phyloP scores from a whole-genome alignment of 208 protist species.

The Perkinsela sp. region DNA sequence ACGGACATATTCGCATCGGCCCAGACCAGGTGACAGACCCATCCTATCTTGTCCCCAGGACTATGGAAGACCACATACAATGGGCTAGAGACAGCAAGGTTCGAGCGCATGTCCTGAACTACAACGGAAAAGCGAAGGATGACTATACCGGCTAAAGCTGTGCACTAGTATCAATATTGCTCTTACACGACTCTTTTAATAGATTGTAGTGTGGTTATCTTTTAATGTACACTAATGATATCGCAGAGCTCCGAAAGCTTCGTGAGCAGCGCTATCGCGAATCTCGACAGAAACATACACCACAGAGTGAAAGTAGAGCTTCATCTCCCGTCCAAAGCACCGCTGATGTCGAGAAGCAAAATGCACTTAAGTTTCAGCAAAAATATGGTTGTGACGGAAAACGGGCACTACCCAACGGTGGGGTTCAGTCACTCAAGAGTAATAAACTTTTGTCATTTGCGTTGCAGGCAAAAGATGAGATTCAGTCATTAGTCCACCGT shows the following conservation, averaged over 20 bases:
- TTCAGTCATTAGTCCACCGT: neutral
- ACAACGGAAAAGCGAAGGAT: slow-evolving; percentile 52
- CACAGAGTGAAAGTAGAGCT: too few species aligned
- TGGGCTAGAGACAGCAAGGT: slow-evolving; percentile 67
- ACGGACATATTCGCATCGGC: slow-evolving; percentile 59
- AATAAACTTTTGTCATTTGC: neutral
- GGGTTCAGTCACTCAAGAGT: neutral
- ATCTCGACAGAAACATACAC: too few species aligned
- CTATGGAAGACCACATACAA: slow-evolving; percentile 45
- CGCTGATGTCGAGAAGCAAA: neutral
- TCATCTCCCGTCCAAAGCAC: too few species aligned
- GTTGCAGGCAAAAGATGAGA: neutral
- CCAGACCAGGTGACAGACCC: slow-evolving; percentile 53
- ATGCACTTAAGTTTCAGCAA: slow-evolving; percentile 1
- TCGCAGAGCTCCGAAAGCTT: neutral
- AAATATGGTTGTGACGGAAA: neutral
- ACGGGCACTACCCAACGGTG: too few species aligned
- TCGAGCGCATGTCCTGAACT: slow-evolving; percentile 44
- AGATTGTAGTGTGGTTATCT: neutral
- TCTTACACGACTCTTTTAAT: neutral
- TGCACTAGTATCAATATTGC: neutral
- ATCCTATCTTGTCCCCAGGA: slow-evolving; percentile 46
- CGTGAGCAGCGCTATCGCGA: too few species aligned
- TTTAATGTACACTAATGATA: neutral
- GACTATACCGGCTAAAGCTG: slow-evolving; percentile 1